Base-by-base conservation (phyloP, 2,329 filamentous ascomycete species). In the Colletotrichum cereale region DNA sequence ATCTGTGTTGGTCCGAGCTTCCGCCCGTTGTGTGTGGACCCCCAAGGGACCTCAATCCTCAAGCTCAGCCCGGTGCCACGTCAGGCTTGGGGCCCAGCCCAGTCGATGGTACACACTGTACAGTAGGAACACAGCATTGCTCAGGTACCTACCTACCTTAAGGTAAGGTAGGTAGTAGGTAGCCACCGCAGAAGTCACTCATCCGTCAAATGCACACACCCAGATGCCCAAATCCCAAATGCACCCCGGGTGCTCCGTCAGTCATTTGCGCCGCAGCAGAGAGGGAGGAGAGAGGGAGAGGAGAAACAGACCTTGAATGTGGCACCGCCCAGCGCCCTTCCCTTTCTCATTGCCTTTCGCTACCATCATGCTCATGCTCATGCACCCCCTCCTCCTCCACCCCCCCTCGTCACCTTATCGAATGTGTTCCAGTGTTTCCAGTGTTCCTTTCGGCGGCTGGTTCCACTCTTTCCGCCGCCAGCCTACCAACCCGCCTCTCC, bases 11-110 rank as follows among this genome's bases (percentile, higher is more conserved):
- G 67, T 38, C 67, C 63, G 48, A 67, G 64, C 67, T 71, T 71
- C 48, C 18, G 50, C 29, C 62, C 67, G 63, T n/a, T 62, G 64
- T 71, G 67, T 62, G 64, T 71, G 67, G 67, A 57, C 52, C 64
- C 64, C 52, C 34, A 47, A 71, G 67, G 60, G 67, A 73, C 64
- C 62, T 73, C 67, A 73, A n/a, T n/a, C 62, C 62, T 73, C 67
- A 73, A 73, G 60, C 58, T 73, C 67, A 73, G 67, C 71, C 71
- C 55, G 50, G 61, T 70, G 71, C 71, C 71, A 73, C 71, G 71
- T 73, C 71, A 72, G 63, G 71, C 58, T 70, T 48, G 57, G 62
- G 62, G 36, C 60, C 50, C 40, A 52, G 62, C 48, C 48, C 38
- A 40, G 38, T 14, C 38, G 12, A 16, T 11, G 14, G 38, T 40